Evolutionary conservation across 495 filamentous ascomycete genomes (phyloP).

Genomic region (Penicillium turbatum): DNA sequence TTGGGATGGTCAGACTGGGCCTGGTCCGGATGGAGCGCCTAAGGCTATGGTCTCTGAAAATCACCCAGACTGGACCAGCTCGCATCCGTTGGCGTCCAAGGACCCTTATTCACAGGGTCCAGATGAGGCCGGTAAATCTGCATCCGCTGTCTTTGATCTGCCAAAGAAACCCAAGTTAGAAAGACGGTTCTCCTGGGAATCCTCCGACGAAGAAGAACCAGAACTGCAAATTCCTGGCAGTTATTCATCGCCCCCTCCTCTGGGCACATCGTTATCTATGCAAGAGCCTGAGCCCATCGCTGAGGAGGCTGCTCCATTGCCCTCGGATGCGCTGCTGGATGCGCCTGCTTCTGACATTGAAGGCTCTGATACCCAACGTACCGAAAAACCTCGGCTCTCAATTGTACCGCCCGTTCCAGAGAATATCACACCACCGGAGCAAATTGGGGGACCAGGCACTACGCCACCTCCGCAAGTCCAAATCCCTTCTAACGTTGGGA

Average conservation of each 20-base stretch:
- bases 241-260: conserved; percentile 6
- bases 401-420: conserved; percentile 23
- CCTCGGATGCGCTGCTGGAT: conserved; percentile 17
- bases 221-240: conserved; percentile 10
- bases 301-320: conserved; percentile 4
- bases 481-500: not conserved
- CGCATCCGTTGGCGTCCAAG: conserved; percentile 14
- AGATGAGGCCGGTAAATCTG: conserved; percentile 3
- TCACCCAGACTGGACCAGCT: conserved; percentile 14
- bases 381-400: conserved; percentile 23
- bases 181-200: conserved; percentile 45
- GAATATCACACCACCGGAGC: conserved; percentile 16
- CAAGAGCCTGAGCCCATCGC: conserved; percentile 15
- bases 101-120: conserved; percentile 18
- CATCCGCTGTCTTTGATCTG: conserved; percentile 2
- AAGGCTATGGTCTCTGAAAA: conserved; percentile 14
- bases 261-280: conserved; percentile 6
- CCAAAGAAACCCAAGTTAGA: conserved; percentile 25
- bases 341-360: conserved; percentile 16
- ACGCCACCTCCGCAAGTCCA: not conserved
- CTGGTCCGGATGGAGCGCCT: conserved; percentile 9
- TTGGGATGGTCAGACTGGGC: conserved; percentile 41
- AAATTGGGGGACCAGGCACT: conserved; percentile 13
- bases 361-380: conserved; percentile 6
- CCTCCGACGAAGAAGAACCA: conserved; percentile 21